Evolutionary conservation across 1,284 basidiomycete genomes (phyloP).

Genomic region (Pascua guehoae): DNA sequence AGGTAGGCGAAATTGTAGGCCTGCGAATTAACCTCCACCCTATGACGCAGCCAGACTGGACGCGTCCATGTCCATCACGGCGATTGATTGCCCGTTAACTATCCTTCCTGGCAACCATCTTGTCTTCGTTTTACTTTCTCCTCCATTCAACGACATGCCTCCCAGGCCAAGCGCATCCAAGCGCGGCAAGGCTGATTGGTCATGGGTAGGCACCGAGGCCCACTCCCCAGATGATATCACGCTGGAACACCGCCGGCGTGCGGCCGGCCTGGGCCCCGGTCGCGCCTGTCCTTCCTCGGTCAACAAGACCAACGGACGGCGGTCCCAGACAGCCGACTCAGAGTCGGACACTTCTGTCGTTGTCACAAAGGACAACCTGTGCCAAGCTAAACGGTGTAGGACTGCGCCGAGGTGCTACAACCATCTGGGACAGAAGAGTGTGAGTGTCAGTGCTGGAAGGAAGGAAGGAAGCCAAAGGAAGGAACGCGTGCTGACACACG

Average conservation of each 20-base stretch:
- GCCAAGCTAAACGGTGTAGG: slow-evolving; percentile 64
- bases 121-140: too few relatives aligned
- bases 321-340: neutral
- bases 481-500: slow-evolving; percentile 51
- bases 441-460: slow-evolving; percentile 49
- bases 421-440: slow-evolving; percentile 69
- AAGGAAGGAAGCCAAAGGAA: slow-evolving; percentile 19
- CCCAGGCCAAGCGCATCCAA: neutral
- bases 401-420: slow-evolving; percentile 77
- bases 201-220: slow-evolving; percentile 70
- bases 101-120: too few relatives aligned
- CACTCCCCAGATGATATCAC: slow-evolving; percentile 59
- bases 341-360: neutral
- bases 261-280: slow-evolving; percentile 62
- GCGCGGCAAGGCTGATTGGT: slow-evolving; percentile 54
- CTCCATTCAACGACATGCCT: neutral
- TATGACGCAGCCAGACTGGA: too few relatives aligned
- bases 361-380: slow-evolving; percentile 40
- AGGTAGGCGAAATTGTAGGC: too few relatives aligned
- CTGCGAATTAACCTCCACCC: too few relatives aligned
- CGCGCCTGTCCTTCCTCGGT: neutral
- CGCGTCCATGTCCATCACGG: too few relatives aligned
- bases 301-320: neutral
- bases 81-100: too few relatives aligned
- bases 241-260: slow-evolving; percentile 59